Base-by-base conservation (phyloP, 163 green algal genomes). In the Prototheca cutis region DNA sequence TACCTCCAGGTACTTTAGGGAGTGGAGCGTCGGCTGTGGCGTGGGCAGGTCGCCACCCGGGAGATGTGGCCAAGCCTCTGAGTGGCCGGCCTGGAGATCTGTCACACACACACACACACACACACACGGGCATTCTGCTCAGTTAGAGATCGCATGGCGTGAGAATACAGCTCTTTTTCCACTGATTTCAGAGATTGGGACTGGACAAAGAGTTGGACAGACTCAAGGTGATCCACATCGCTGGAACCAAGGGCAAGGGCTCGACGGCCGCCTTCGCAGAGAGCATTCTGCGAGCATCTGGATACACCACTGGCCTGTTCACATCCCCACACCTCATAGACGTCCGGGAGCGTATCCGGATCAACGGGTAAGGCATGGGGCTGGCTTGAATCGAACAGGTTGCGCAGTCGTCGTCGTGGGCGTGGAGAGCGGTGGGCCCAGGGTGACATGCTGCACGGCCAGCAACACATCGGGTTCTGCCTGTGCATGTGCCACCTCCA, bases 281-380 rank as follows among this genome's bases (percentile, higher is more conserved):
- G 56, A 82, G 66, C 57, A 87, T 97, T 4, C 74, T 98, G 60
- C 74, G 88, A 3, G 3, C 62, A 5, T 79, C 59, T 19, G 88
- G 88, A 21, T 91, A 93, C 74, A 80, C 52, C 31, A 95, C 87
- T 4, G 93, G 84, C 2, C 72, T 98, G 39, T 99, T 89, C 82
- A 98, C 93, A 17, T 95, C 84, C 2, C 93, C 93, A 0, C 92
- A 98, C 67, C 71, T 99, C 28, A 82, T 82, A 34, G 84, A 94
- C 58, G 79, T 97, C 21, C 75, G 89, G 1, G 91, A 99, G 73
- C 78, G 93, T 15, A 85, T 98, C 47, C 78, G 88, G 21, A 74
- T 98, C 27, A 74, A 94, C 54, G 91, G 91, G 66, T 77, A 32
- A 39, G 66, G 49, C 21, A 55, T 24, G 18, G 17, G 24, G 19